Evolutionary conservation across 2,329 filamentous ascomycete genomes (phyloP).

Genomic region (Pestalotiopsis sp.): DNA sequence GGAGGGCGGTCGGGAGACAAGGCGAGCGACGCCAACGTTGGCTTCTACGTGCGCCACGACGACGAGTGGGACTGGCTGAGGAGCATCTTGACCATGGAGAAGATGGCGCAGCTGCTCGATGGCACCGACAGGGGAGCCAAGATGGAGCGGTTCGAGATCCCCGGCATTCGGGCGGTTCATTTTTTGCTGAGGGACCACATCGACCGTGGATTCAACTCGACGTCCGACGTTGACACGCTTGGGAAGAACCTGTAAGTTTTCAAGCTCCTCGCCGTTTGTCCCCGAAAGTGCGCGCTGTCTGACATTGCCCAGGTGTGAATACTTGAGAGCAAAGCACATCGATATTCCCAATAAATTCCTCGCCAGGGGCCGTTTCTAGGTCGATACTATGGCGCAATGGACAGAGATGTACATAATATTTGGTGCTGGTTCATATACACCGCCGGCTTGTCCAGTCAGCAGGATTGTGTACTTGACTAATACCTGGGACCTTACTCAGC

Average conservation of each 20-base stretch:
- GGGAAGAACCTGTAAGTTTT: slow-evolving; percentile 33
- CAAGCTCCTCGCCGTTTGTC: neutral
- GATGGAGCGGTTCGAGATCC: slow-evolving; percentile 13
- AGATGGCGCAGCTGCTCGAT: slow-evolving; percentile 1
- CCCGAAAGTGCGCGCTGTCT: neutral
- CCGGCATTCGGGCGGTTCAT: slow-evolving; percentile 25
- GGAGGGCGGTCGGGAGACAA: slow-evolving; percentile 29
- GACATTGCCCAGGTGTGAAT: slow-evolving; percentile 39
- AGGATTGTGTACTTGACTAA: too few species aligned
- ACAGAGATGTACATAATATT: too few species aligned
- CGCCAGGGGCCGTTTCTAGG: slow-evolving; percentile 31
- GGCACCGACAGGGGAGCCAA: slow-evolving; percentile 13
- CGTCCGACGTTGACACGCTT: slow-evolving; percentile 42
- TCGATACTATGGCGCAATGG: neutral
- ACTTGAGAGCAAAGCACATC: slow-evolving; percentile 42
- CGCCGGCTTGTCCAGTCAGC: too few species aligned
- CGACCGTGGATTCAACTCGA: slow-evolving; percentile 42
- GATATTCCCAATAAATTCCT: slow-evolving; percentile 44
- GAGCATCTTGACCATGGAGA: slow-evolving; percentile 9
- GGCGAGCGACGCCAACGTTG: slow-evolving; percentile 19
- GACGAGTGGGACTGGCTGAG: slow-evolving; percentile 21
- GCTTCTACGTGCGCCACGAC: slow-evolving; percentile 19
- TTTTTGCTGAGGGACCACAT: slow-evolving; percentile 46
- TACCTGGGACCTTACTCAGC: too few species aligned
- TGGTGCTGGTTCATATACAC: too few species aligned